A percentile compares a stretch with the other conserved stretches of the same genome.
phyloP scores from a whole-genome alignment of 1,284 basidiomycete species.

The Microbotryum violaceum region DNA sequence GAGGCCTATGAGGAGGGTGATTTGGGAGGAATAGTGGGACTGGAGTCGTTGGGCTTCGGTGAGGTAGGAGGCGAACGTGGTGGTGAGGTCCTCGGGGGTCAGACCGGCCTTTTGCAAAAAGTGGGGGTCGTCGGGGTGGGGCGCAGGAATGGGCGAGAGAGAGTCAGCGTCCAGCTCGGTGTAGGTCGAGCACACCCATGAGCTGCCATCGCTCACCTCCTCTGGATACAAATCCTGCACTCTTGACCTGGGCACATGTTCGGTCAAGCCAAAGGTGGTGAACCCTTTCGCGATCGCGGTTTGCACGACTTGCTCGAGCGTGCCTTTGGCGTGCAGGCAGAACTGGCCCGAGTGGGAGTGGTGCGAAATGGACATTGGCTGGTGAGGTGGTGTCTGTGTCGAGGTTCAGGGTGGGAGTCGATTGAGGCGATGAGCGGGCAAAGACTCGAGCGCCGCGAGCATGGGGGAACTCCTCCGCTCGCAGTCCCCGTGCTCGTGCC shows the following conservation, averaged over 20 bases:
- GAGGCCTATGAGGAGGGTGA: constrained; percentile 76
- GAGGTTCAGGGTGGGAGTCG: too few relatives aligned
- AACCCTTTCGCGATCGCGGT: constrained; percentile 75
- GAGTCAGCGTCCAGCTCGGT: not conserved
- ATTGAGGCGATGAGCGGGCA: too few relatives aligned
- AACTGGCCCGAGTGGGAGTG: constrained; percentile 97
- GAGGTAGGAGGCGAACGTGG: constrained; percentile 62
- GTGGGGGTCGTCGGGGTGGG: not conserved
- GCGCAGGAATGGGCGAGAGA: constrained; percentile 36
- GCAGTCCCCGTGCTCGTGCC: too few relatives aligned
- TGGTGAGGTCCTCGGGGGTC: constrained; percentile 39
- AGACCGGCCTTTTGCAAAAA: constrained; percentile 16
- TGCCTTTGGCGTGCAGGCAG: constrained; percentile 78
- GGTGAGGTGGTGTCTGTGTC: too few relatives aligned
- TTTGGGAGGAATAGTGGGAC: constrained; percentile 50
- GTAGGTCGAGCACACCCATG: not conserved
- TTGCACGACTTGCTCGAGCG: constrained; percentile 67
- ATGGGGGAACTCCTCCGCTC: too few relatives aligned
- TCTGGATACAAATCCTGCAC: constrained; percentile 82
- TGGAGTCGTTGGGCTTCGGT: constrained; percentile 70
- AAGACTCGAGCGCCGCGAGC: too few relatives aligned
- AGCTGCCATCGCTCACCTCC: constrained; percentile 57
- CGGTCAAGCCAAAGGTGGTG: constrained; percentile 76
- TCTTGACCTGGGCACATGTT: constrained; percentile 86
- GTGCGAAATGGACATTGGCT: constrained; percentile 71